Percentiles rank a stretch among this genome's conserved stretches.
These are phyloP conservation scores for Venturiaceae sp. DNA, from an alignment of 2,329 filamentous ascomycete genomes.

Conservation along the genomic window DNA sequence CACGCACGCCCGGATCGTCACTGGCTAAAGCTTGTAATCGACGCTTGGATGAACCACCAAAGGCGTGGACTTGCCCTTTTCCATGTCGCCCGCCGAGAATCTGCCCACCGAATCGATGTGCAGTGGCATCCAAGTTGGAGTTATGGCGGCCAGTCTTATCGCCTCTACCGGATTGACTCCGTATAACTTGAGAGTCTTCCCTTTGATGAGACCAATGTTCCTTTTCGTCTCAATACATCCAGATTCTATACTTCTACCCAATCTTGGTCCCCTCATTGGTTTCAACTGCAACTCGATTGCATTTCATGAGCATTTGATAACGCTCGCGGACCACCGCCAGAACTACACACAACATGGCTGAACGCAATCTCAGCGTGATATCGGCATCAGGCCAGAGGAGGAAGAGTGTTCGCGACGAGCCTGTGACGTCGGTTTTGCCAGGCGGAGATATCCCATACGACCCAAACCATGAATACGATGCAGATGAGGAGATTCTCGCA, in stretches of 20 bases:
- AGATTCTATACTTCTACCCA: no score
- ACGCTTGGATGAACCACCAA: background rate
- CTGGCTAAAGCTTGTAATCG: background rate
- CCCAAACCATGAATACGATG: constrained; percentile 32
- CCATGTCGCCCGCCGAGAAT: background rate
- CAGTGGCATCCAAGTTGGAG: background rate
- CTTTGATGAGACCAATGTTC: background rate
- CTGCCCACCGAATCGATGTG: background rate
- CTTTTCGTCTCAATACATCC: background rate
- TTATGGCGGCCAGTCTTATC: background rate
- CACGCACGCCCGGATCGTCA: background rate
- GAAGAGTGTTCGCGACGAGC: constrained; percentile 34
- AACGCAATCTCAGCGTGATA: constrained; percentile 6
- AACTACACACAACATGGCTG: constrained; percentile 2
- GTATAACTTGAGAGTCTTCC: background rate
- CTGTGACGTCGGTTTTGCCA: constrained; percentile 43
- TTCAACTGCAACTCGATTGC: no score
- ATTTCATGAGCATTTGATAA: background rate
- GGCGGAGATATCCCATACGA: constrained; percentile 39
- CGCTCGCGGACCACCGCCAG: background rate
- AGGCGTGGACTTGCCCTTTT: background rate
- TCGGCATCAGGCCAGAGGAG: constrained; percentile 2
- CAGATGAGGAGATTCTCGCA: constrained; percentile 52
- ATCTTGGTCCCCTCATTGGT: no score
- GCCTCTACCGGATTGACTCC: no score